Base-by-base conservation (phyloP, 2,329 filamentous ascomycete genomes). In the Talaromyces amestolkiae region DNA sequence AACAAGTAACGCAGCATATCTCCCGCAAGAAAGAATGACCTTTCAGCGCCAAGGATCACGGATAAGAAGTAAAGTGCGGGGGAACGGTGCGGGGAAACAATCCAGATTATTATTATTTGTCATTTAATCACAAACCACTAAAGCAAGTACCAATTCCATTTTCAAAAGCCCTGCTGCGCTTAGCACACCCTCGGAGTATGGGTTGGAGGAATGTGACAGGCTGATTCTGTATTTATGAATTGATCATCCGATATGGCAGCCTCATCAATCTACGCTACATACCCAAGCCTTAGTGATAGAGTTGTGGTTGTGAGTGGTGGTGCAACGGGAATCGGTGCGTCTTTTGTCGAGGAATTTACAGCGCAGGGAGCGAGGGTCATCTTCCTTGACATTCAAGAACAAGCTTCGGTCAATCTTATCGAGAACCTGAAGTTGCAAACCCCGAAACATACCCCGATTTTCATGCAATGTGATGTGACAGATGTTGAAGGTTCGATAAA, bases 231-330 rank as follows among this genome's bases (percentile, higher is more conserved):
- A 6, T 11, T 11, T 45, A 43, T 17, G 17, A 3, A 22, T 8
- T 45, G n/a, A 22, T 45, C 43, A 19, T 56, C n/a, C 1, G 51
- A 19, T 15, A 41, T 59, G 56, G 19, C 56, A 22, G 24, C 53
- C 8, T 9, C 49, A 19, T 63, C 49, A 3, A 43, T 31, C 37
- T 64, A 62, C 27, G 69, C 70, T 15, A 68, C 69, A 22, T 71
- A 71, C 7, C 69, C 70, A 11, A 70, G 69, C 65, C 65, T 72
- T 6, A 49, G 49, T 27, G 67, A 64, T 64, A 69, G 68, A 39
- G 76, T 71, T 2, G 79, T 84, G 3, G 71, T 83, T 41, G 76
- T 84, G 65, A 79, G 80, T 0, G 82, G 82, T 41, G 82, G 80
- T 2, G 81, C 81, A 37, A 77, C 79, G 63, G 82, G 82, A 13